phyloP scores from a whole-genome alignment of 345 rosid genomes.

The Heritiera fomes region DNA sequence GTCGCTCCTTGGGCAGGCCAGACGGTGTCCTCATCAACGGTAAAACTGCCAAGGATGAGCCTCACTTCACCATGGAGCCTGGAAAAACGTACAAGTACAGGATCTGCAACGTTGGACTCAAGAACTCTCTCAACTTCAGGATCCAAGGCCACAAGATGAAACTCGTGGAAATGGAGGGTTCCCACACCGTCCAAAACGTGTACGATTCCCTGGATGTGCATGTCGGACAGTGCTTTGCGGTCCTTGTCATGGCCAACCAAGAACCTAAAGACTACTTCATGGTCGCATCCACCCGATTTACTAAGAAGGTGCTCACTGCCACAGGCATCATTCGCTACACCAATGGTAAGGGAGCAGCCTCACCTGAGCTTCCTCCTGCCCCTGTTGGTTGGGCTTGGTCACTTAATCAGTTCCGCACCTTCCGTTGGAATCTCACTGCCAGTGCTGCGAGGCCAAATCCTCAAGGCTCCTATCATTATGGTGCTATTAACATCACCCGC shows the following conservation, averaged over 20 bases:
- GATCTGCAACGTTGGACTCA: slow-evolving; percentile 66
- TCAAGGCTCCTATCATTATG: slow-evolving; percentile 80
- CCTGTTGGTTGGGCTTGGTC: slow-evolving; percentile 82
- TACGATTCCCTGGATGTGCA: slow-evolving; percentile 74
- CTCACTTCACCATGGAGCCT: slow-evolving; percentile 59
- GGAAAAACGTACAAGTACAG: slow-evolving; percentile 62
- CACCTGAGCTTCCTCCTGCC: slow-evolving; percentile 44
- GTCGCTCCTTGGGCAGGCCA: slow-evolving; percentile 56
- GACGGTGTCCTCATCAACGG: slow-evolving; percentile 70
- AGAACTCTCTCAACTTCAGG: slow-evolving; percentile 60
- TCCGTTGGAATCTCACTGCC: slow-evolving; percentile 79
- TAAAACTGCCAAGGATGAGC: slow-evolving; percentile 44
- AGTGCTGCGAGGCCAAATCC: slow-evolving; percentile 88
- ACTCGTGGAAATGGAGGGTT: slow-evolving; percentile 76
- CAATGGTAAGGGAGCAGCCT: slow-evolving; percentile 45
- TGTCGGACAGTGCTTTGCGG: slow-evolving; percentile 57
- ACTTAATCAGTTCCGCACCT: slow-evolving; percentile 67
- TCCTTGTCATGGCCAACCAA: slow-evolving; percentile 57
- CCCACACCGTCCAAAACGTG: slow-evolving; percentile 58
- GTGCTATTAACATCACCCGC: slow-evolving; percentile 61
- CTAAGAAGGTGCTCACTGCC: slow-evolving; percentile 33
- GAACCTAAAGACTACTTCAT: slow-evolving; percentile 56
- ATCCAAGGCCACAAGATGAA: slow-evolving; percentile 63
- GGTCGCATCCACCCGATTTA: slow-evolving; percentile 67
- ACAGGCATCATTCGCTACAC: slow-evolving; percentile 54